Evolutionary conservation across 2,329 filamentous ascomycete genomes (phyloP).

Genomic region (Fusarium austroafricanum): DNA sequence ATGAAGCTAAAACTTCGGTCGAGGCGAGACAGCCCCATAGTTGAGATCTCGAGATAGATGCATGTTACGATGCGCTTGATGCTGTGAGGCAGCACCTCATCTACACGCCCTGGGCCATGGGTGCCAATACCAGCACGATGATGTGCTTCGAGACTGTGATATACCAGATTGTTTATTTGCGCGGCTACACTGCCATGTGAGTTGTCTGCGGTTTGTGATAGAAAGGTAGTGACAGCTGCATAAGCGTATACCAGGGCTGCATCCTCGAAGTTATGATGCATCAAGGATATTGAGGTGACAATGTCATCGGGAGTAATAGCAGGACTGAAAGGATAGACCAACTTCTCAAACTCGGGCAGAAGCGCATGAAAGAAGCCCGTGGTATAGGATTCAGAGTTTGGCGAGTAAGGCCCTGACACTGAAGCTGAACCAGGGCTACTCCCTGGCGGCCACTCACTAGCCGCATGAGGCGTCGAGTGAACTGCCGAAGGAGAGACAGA

Average conservation of each 20-base stretch:
- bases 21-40: constrained; percentile 60
- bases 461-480: constrained; percentile 22
- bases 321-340: constrained; percentile 40
- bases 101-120: constrained; percentile 51
- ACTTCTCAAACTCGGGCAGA: constrained; percentile 37
- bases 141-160: constrained; percentile 46
- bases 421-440: constrained; percentile 33
- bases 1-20: constrained; percentile 63
- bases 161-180: constrained; percentile 41
- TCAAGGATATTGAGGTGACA: constrained; percentile 30
- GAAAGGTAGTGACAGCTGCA: constrained; percentile 39
- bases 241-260: constrained; percentile 39
- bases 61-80: constrained; percentile 62
- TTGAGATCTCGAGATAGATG: constrained; percentile 64
- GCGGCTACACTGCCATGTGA: constrained; percentile 34
- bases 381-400: constrained; percentile 31
- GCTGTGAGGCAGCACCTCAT: constrained; percentile 54
- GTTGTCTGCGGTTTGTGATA: constrained; percentile 38
- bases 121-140: constrained; percentile 43
- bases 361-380: constrained; percentile 32
- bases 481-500: constrained; percentile 34
- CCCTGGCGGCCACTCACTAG: constrained; percentile 27
- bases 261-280: constrained; percentile 38
- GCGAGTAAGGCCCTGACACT: constrained; percentile 25
- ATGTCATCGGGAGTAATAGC: constrained; percentile 36